Evolutionary conservation across 441 rosid genomes (phyloP).

Genomic region (Daphne laureola): DNA sequence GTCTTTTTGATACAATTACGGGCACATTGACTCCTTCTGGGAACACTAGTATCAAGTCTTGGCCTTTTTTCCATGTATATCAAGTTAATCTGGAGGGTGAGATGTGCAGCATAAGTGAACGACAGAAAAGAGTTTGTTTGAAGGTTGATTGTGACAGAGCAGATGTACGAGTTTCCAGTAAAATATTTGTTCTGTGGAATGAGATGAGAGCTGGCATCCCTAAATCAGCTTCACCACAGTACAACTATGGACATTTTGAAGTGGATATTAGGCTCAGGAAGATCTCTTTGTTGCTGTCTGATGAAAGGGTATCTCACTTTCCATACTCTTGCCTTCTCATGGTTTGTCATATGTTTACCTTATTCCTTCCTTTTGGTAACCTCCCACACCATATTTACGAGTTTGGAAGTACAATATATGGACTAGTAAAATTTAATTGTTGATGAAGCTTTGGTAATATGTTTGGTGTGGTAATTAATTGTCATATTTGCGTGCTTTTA

Average conservation of each 20-base stretch:
- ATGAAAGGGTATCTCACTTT: conserved; percentile 67
- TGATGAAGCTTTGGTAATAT: too few species aligned
- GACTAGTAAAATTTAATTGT: too few species aligned
- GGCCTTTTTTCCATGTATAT: conserved; percentile 61
- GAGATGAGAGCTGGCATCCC: conserved; percentile 43
- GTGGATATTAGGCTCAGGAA: conserved; percentile 50
- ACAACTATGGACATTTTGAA: conserved; percentile 33
- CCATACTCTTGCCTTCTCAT: too few species aligned
- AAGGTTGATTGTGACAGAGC: conserved; percentile 49
- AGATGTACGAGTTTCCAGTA: conserved; percentile 67
- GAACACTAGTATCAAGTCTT: conserved; percentile 32
- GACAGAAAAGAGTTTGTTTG: conserved; percentile 23
- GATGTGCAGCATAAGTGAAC: conserved; percentile 31
- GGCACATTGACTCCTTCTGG: conserved; percentile 34
- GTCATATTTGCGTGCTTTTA: too few species aligned
- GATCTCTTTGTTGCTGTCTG: conserved; percentile 68
- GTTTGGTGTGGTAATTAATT: too few species aligned
- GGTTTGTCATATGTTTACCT: too few species aligned
- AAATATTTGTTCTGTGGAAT: conserved; percentile 63
- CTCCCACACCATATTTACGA: too few species aligned
- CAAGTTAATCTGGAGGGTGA: conserved; percentile 42
- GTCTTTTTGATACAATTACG: conserved; percentile 40
- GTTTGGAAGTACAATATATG: too few species aligned
- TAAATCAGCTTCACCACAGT: conserved; percentile 47
- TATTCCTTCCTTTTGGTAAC: too few species aligned